Base-by-base conservation (phyloP, 1,284 basidiomycete species). In the Xerocomus minutiporus region DNA sequence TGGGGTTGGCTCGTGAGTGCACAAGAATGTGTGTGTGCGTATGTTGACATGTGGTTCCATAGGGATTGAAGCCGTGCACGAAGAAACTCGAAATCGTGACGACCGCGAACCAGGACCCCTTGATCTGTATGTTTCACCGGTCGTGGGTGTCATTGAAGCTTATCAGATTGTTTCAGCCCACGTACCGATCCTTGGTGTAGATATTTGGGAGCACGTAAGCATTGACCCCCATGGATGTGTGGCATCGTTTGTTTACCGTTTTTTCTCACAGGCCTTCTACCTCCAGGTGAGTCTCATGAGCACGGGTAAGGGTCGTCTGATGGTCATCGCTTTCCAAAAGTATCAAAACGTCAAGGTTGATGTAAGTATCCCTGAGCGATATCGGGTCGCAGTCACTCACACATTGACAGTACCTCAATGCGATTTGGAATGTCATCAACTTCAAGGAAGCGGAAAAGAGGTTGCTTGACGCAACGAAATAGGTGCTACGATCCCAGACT, bases 61-160 rank as follows among this genome's bases (percentile, higher is more conserved):
- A 89, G 87, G 91, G 89, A 39, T 90, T 83, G 70, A 89, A 89
- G 72, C 63, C 80, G 35, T 65, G 67, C 23, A 83, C 78, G 47
- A 85, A 88, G 74, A 87, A 82, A 71, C 84, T 98, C 42, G 93
- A 96, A 71, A 80, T 95, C 52, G 83, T 88, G 52, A 95, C 94
- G 38, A 97, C 96, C 28, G 76, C 93, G 35, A 97, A 99, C 79
- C 97, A 99, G 77, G 97, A 99, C 71, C 97, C 97, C 48, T 78
- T 98, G 50, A 80, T 97, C 12, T 77, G 82, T 84, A 61, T 23
- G 80, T 71, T 5, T 26, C 11, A 17, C 17, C 4, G 5, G 9
- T 36, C 8, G 3, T 17, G 31, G 5, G 8, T 26, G 26, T 7
- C 3, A 8, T 40, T 20, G 13, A 26, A 11, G 26, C 43, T 67